Evolutionary conservation across 495 filamentous ascomycete species (phyloP), one percentile per base, ranked within the genome.

Genomic region (Penicillium flavigenum): DNA sequence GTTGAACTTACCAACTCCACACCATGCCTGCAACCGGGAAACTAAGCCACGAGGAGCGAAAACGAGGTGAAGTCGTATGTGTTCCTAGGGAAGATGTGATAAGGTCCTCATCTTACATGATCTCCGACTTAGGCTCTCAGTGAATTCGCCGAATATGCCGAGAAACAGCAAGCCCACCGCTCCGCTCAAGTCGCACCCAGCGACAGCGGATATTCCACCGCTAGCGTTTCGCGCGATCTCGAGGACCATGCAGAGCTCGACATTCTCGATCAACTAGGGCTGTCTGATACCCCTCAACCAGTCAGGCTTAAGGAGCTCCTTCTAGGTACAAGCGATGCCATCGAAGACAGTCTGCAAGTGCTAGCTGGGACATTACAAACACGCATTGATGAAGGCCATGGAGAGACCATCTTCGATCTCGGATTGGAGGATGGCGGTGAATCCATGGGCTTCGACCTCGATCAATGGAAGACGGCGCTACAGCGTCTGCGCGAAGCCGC

Each of bases 141-240:
- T 79, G 94, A 97, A 62, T 98, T 98, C 67, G 91, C 95, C 69
- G 94, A 98, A 71, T 98, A 96, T 63, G 95, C 96, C 56, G 92
- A 97, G 71, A 87, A 92, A 73, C 91, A 98, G 70, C 93, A 97
- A 71, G 81, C 83, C 4, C 92, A 74, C 74, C 86, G 55, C 68
- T 86, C 62, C 76, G 67, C 64, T 20, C 62, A 70, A 26, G 63
- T 60, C 20, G 71, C 66, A 14, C 74, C 75, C 20, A 76, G 74
- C 61, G 73, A 79, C 47, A 79, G 69, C 62, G 72, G 73, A 27
- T 76, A 79, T 54, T 71, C 75, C 24, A 75, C 73, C 2, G 67
- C 73, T 54, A 76, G 63, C 62, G 72, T 63, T 32, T 72, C 64
- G 34, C 70, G 55, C 51, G 62, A 60, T 51, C 68, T 72, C 62